Base-by-base conservation (phyloP, 2,329 filamentous ascomycete genomes). In the Trichoderma koningiopsis region DNA sequence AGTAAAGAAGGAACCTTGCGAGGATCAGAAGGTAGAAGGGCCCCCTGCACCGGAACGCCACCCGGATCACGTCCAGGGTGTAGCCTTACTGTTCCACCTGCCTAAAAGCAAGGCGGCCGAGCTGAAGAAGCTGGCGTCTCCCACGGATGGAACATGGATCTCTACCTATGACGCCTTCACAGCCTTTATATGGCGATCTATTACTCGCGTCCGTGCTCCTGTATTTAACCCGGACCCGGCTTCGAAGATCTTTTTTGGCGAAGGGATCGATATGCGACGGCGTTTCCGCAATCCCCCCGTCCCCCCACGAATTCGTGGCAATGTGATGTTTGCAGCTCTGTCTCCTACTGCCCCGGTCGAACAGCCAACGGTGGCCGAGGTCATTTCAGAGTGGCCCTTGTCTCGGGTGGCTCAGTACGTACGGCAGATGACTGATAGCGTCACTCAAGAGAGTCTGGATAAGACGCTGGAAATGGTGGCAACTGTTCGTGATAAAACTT, bases 121-220 rank as follows among this genome's bases (percentile, higher is more conserved):
- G 14, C 2, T 68, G 49, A 68, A 68, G 47, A 68, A 47, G 22
- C 2, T 68, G n/a, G 67, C 67, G 0, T 16, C 33, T n/a, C 59
- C 67, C 16, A 55, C 40, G 0, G 67, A 68, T 10, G 67, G 67
- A 2, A 2, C 49, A 29, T 64, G 67, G 60, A 35, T 68, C 35
- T 68, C 67, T 1, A 68, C 67, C 8, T 68, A 68, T 4, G 67
- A 68, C 3, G 67, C 67, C 52, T 63, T 68, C 0, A 4, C 60
- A 0, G 67, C 67, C 16, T 68, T 64, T 5, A 68, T 68, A 2
- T 68, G 67, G 67, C 67, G 67, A 1, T 1, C 59, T 5, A 13
- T 68, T 0, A 64, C 67, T 5, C 57, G 67, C 0, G 35, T 63
- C 1, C 43, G 67, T 1, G 59, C 59, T 27, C 67, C 57, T 19